Evolutionary conservation across 1,139 yeast species (phyloP).

Genomic region (Blastobotrys serpentis): DNA sequence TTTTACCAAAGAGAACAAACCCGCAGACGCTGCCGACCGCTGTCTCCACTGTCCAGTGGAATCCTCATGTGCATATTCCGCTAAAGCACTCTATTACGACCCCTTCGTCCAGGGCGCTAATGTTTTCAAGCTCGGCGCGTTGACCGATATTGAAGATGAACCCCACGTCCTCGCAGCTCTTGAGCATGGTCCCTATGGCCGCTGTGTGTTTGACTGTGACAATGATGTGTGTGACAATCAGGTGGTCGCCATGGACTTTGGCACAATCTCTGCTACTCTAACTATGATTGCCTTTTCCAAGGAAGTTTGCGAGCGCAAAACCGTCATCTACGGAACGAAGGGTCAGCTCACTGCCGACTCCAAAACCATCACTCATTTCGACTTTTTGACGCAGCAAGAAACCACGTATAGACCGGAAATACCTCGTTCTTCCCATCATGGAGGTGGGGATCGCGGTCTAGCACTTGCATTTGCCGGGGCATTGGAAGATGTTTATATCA

Average conservation of each 20-base stretch:
- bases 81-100: slow-evolving; percentile 29
- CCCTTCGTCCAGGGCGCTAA: slow-evolving; percentile 24
- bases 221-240: slow-evolving; percentile 34
- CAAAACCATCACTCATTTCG: slow-evolving; percentile 27
- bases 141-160: slow-evolving; percentile 31
- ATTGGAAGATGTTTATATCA: slow-evolving; percentile 23
- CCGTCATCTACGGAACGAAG: slow-evolving; percentile 30
- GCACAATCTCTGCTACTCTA: slow-evolving; percentile 32
- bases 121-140: slow-evolving; percentile 20
- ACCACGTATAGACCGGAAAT: slow-evolving; percentile 19
- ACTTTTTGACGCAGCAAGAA: slow-evolving; percentile 27
- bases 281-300: slow-evolving; percentile 33
- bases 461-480: slow-evolving; percentile 32
- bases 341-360: slow-evolving; percentile 32
- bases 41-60: slow-evolving; percentile 29
- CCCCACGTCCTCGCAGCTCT: slow-evolving; percentile 27
- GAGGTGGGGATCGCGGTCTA: slow-evolving; percentile 33
- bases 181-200: slow-evolving; percentile 29
- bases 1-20: slow-evolving; percentile 30
- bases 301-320: slow-evolving; percentile 30
- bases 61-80: slow-evolving; percentile 29
- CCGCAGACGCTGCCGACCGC: slow-evolving; percentile 27
- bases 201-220: slow-evolving; percentile 31
- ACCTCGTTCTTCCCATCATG: slow-evolving; percentile 30
- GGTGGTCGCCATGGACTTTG: slow-evolving; percentile 30